phyloP scores from a whole-genome alignment of 257 asterid species.

The Cinchona pubescens region DNA sequence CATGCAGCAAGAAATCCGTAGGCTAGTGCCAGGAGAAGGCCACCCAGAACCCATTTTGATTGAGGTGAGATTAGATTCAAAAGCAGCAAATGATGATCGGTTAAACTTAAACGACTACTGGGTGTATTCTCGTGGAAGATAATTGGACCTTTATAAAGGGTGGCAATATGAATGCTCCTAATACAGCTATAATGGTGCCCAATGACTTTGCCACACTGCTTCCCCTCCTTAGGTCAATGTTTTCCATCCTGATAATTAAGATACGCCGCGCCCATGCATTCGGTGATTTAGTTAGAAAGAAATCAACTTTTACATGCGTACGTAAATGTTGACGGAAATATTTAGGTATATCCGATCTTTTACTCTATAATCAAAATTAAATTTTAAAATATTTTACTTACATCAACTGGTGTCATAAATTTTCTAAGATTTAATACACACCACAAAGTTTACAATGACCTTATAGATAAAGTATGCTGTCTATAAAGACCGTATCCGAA shows the following conservation, averaged over 20 bases:
- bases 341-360: too few species aligned
- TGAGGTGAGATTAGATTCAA: not conserved
- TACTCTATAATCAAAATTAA: too few species aligned
- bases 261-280: too few species aligned
- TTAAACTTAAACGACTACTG: not conserved
- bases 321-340: too few species aligned
- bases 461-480: too few species aligned
- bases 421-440: too few species aligned
- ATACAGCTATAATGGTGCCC: constrained; percentile 26
- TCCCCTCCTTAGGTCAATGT: constrained; percentile 10
- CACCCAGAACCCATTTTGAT: constrained; percentile 29
- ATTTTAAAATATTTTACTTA: too few species aligned
- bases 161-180: constrained; percentile 30
- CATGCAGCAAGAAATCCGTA: constrained; percentile 27
- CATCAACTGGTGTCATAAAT: too few species aligned
- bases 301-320: too few species aligned
- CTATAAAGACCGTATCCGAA: too few species aligned
- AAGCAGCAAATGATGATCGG: not conserved
- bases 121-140: not conserved
- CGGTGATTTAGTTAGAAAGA: too few species aligned
- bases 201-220: constrained; percentile 24
- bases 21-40: constrained; percentile 19
- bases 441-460: too few species aligned
- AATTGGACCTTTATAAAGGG: constrained; percentile 27
- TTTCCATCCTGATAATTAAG: constrained; percentile 27